Base-by-base conservation (phyloP, 129 eudicot genomes). In the Arctium minus region DNA sequence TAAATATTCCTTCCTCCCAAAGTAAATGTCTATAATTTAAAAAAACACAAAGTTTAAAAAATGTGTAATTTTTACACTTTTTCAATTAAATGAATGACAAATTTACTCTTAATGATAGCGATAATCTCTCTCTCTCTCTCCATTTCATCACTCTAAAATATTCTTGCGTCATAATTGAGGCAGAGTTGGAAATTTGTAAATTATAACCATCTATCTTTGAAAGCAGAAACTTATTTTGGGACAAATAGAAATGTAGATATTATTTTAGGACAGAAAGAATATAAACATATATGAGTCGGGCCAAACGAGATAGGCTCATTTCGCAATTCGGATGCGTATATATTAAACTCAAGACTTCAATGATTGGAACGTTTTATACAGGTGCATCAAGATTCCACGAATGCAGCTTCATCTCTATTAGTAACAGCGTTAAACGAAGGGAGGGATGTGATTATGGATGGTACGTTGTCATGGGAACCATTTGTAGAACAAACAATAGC, bases 391-490 rank as follows among this genome's bases (percentile, higher is more conserved):
- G 85, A 91, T 30, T 96, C 99, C 0, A 93, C 95, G 0, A 90
- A 93, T 79, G 99, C 99, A 4, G 99, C 99, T 22, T 96, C 99
- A 4, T 93, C 98, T 0, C 86, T 96, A 32, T 80, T 96, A 70
- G 99, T 96, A 48, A 90, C 97, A 33, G 99, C 99, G 1, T 89
- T 96, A 6, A 96, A 96, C 6, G 97, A 96, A 40, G 98, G 99
- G 22, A 89, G 99, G 27, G 99, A 96, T 44, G 99, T 96, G 87
- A 93, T 96, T 64, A 96, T 96, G 99, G 99, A 96, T 65, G 99
- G 99, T 13, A 96, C 99, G 3, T 76, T 96, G 12, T 85, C 99
- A 35, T 96, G 99, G 99, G 95, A 79, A 79, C 99, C 99, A 9
- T 96, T 93, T 32, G 97, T 96, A 13, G 85, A 91, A 85, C 99